phyloP scores from a whole-genome alignment of 495 filamentous ascomycete species.

The Hypoxylon lienhwacheense region DNA sequence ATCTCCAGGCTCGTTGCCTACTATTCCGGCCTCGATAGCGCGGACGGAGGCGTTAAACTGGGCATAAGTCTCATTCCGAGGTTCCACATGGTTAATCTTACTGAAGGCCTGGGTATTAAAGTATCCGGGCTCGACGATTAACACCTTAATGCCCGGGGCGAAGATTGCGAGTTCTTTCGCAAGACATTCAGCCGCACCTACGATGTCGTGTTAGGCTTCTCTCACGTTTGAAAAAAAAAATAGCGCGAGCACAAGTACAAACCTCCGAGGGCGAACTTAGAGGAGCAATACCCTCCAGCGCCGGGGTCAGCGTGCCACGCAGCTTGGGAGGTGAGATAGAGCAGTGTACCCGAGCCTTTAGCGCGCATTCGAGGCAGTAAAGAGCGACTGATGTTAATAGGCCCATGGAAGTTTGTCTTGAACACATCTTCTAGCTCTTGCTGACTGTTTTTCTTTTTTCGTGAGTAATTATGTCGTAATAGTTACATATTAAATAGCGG shows the following conservation, averaged over 20 bases:
- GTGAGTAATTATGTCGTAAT: too few relatives aligned
- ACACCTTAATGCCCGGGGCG: slow-evolving; percentile 7
- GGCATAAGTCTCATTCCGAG: not conserved
- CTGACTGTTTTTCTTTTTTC: not conserved
- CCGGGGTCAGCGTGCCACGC: slow-evolving; percentile 13
- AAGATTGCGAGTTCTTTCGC: slow-evolving; percentile 18
- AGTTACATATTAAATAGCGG: not conserved
- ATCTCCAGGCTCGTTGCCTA: slow-evolving; percentile 47
- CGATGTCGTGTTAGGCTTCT: not conserved
- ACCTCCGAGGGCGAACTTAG: slow-evolving; percentile 22
- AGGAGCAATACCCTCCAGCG: slow-evolving; percentile 11
- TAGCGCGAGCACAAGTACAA: not conserved
- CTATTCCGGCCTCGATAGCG: not conserved
- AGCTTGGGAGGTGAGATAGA: slow-evolving; percentile 20
- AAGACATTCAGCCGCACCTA: slow-evolving; percentile 18
- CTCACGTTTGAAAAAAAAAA: not conserved
- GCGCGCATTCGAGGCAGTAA: slow-evolving; percentile 15
- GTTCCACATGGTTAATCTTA: slow-evolving; percentile 14
- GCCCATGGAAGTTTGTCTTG: slow-evolving; percentile 15
- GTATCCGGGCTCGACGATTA: slow-evolving; percentile 18
- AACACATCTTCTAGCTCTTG: slow-evolving; percentile 2
- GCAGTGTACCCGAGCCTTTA: slow-evolving; percentile 10
- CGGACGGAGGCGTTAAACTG: slow-evolving; percentile 15
- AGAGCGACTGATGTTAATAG: slow-evolving; percentile 12
- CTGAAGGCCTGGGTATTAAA: slow-evolving; percentile 12